phyloP scores from a whole-genome alignment of 1,139 yeast species.

The Blastobotrys ciferrii region DNA sequence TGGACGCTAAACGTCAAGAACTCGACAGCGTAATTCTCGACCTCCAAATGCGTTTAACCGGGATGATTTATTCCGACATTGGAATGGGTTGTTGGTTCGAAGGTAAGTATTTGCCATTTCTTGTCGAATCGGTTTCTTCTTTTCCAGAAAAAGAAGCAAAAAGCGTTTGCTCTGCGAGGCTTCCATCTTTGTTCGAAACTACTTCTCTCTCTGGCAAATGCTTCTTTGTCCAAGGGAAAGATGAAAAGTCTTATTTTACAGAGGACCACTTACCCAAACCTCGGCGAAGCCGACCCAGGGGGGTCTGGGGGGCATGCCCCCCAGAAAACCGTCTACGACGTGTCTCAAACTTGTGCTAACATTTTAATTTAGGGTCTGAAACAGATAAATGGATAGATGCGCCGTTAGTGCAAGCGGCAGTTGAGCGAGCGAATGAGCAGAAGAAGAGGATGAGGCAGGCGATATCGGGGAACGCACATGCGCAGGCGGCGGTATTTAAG shows the following conservation, averaged over 20 bases:
- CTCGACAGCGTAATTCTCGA: constrained; percentile 28
- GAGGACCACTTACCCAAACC: too few relatives aligned
- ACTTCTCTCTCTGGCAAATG: too few relatives aligned
- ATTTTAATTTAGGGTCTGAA: constrained; percentile 28
- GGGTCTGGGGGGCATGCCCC: too few relatives aligned
- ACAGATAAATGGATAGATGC: constrained; percentile 34
- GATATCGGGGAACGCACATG: constrained; percentile 19
- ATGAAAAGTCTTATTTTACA: too few relatives aligned
- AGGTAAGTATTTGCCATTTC: too few relatives aligned
- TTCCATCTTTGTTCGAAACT: not conserved
- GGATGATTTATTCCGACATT: constrained; percentile 33
- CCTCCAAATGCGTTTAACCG: constrained; percentile 32
- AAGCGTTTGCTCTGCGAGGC: too few relatives aligned
- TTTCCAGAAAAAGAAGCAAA: not conserved
- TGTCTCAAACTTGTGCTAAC: too few relatives aligned
- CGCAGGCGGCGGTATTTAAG: constrained; percentile 18
- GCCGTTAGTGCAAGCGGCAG: constrained; percentile 24
- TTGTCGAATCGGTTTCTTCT: too few relatives aligned
- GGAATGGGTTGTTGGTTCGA: constrained; percentile 32
- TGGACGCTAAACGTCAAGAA: constrained; percentile 22
- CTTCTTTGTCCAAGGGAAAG: too few relatives aligned
- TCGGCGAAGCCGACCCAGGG: too few relatives aligned
- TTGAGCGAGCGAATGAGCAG: constrained; percentile 21
- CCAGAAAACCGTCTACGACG: too few relatives aligned
- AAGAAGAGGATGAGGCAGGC: constrained; percentile 21